Evolutionary conservation across 1,284 basidiomycete genomes (phyloP).

Genomic region (Coriolopsis trogii): DNA sequence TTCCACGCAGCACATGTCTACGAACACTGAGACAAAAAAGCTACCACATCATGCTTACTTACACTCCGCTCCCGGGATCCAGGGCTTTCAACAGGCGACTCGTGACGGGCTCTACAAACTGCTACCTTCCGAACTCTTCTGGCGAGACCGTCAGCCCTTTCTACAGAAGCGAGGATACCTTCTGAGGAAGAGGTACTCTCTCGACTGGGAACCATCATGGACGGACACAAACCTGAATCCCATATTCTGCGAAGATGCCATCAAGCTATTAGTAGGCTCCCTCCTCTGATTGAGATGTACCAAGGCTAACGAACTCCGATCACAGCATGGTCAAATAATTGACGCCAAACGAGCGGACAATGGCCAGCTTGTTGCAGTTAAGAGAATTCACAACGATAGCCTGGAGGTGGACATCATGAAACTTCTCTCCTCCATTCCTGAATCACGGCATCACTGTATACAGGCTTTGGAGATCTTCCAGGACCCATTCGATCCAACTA

Average conservation of each 20-base stretch:
- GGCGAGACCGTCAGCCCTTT: not conserved
- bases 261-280: not conserved
- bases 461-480: slow-evolving; percentile 21
- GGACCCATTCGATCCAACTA: slow-evolving; percentile 13
- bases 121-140: not conserved
- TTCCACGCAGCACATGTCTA: not conserved
- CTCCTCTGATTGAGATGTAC: not conserved
- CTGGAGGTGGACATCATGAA: slow-evolving; percentile 12
- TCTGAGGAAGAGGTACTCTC: not conserved
- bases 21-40: not conserved
- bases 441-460: slow-evolving; percentile 20
- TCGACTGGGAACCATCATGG: not conserved
- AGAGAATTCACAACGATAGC: slow-evolving; percentile 11
- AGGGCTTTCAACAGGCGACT: too few relatives aligned
- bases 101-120: not conserved
- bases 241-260: not conserved
- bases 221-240: not conserved
- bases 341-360: slow-evolving; percentile 26
- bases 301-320: not conserved
- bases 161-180: not conserved
- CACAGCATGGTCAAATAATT: slow-evolving; percentile 11
- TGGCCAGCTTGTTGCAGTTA: slow-evolving; percentile 24
- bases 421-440: slow-evolving; percentile 2
- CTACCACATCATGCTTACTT: slow-evolving; percentile 2
- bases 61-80: not conserved